phyloP scores from a whole-genome alignment of 2,329 filamentous ascomycete species.

The Phialocephala sp. region DNA sequence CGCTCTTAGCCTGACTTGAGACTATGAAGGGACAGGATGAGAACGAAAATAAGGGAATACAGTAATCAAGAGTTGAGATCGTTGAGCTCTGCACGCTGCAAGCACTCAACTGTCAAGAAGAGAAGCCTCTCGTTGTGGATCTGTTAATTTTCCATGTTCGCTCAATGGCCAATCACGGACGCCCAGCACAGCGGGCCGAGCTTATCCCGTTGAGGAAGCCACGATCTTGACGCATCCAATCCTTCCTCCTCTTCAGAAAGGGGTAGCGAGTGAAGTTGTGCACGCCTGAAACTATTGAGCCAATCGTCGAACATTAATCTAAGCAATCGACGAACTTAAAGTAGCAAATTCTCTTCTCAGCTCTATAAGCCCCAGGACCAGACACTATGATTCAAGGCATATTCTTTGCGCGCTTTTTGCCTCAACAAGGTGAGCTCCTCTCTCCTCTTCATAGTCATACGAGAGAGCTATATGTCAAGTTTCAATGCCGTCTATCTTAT shows the following conservation, averaged over 20 bases:
- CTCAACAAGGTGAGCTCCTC: slow-evolving; percentile 60
- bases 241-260: neutral
- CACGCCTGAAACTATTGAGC: neutral
- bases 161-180: neutral
- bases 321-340: neutral
- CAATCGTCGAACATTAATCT: too few relatives aligned
- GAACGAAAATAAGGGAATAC: neutral
- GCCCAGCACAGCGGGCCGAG: too few relatives aligned
- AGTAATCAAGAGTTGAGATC: too few relatives aligned
- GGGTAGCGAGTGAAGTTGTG: neutral
- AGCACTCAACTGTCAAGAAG: too few relatives aligned
- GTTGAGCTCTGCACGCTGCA: too few relatives aligned
- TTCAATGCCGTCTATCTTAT: neutral
- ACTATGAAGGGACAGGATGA: neutral
- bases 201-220: neutral
- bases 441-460: neutral
- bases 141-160: neutral
- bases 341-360: neutral
- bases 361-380: neutral
- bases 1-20: neutral
- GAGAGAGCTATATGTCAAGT: neutral
- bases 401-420: slow-evolving; percentile 73
- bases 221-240: neutral
- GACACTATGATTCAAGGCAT: slow-evolving; percentile 68
- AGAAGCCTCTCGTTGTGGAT: neutral